Conservation (phyloP, 345 rosid species). For the Salix koriyanagi region DNA sequence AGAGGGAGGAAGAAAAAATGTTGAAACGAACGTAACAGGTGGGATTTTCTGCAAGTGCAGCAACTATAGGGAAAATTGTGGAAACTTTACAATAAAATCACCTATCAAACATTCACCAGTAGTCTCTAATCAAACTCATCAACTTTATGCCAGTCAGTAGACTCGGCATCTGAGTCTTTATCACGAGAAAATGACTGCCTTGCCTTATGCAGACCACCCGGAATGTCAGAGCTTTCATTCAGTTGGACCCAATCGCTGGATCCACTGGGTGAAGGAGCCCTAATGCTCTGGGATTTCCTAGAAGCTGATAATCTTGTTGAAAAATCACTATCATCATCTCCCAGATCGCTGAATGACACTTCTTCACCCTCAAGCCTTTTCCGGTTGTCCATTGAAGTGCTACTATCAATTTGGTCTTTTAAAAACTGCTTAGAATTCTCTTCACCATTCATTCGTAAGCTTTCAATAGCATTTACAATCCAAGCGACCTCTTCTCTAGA, state of each 20-base stretch:
- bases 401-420: slow-evolving; percentile 34
- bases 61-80: background rate
- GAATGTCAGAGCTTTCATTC: slow-evolving; percentile 31
- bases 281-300: slow-evolving; percentile 14
- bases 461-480: slow-evolving; percentile 26
- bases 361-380: slow-evolving; percentile 35
- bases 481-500: slow-evolving; percentile 9
- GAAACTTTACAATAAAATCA: slow-evolving; percentile 40
- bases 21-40: background rate
- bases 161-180: slow-evolving; percentile 63
- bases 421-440: slow-evolving; percentile 37
- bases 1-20: background rate
- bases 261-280: slow-evolving; percentile 38
- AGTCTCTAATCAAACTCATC: slow-evolving; percentile 49
- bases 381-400: slow-evolving; percentile 17
- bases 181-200: slow-evolving; percentile 37
- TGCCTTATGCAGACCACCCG: slow-evolving; percentile 21
- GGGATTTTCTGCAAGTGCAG: background rate
- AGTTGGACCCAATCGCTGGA: slow-evolving; percentile 67
- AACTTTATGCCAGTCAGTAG: slow-evolving; percentile 58
- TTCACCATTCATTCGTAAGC: slow-evolving; percentile 28
- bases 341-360: slow-evolving; percentile 63
- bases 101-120: slow-evolving; percentile 5
- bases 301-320: slow-evolving; percentile 24
- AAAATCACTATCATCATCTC: slow-evolving; percentile 36